Evolutionary conservation across 768 basidiomycete genomes (phyloP).

Genomic region (Tylopilus plumbeoviolaceoides): DNA sequence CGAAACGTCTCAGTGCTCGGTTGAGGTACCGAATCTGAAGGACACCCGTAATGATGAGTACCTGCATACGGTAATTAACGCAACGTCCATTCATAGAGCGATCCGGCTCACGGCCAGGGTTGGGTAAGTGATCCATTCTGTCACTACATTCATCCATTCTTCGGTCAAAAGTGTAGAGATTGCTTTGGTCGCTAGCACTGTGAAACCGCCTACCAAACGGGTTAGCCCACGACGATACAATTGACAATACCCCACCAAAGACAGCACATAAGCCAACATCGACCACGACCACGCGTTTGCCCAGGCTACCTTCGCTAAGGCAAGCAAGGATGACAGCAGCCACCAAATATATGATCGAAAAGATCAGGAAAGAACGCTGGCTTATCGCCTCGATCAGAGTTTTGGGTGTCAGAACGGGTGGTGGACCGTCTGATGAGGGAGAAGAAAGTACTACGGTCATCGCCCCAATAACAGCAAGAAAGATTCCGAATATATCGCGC

Average conservation of each 20-base stretch:
- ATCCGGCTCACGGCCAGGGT: constrained; percentile 53
- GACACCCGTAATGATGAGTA: constrained; percentile 68
- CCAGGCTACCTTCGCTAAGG: constrained; percentile 62
- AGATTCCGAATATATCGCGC: constrained; percentile 76
- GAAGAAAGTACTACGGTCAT: constrained; percentile 87
- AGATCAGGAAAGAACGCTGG: constrained; percentile 71
- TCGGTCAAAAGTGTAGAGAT: constrained; percentile 80
- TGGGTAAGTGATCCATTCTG: constrained; percentile 80
- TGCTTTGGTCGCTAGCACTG: constrained; percentile 91
- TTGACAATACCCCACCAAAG: constrained; percentile 49
- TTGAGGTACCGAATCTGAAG: constrained; percentile 86
- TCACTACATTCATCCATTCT: constrained; percentile 73
- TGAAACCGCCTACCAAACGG: constrained; percentile 69
- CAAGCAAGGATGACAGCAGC: constrained; percentile 55
- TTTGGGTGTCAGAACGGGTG: constrained; percentile 54
- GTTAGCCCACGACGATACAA: neutral
- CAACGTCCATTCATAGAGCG: neutral
- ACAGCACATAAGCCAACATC: constrained; percentile 88
- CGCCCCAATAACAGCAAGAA: constrained; percentile 82
- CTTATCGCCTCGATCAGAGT: constrained; percentile 65
- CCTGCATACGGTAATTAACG: constrained; percentile 35
- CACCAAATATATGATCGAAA: constrained; percentile 59
- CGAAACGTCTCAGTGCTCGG: constrained; percentile 87
- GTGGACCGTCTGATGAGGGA: constrained; percentile 62
- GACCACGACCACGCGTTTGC: constrained; percentile 68